Evolutionary conservation across 2,329 filamentous ascomycete genomes (phyloP), one percentile per base, ranked within the genome.

Genomic region (Curvularia sp.): DNA sequence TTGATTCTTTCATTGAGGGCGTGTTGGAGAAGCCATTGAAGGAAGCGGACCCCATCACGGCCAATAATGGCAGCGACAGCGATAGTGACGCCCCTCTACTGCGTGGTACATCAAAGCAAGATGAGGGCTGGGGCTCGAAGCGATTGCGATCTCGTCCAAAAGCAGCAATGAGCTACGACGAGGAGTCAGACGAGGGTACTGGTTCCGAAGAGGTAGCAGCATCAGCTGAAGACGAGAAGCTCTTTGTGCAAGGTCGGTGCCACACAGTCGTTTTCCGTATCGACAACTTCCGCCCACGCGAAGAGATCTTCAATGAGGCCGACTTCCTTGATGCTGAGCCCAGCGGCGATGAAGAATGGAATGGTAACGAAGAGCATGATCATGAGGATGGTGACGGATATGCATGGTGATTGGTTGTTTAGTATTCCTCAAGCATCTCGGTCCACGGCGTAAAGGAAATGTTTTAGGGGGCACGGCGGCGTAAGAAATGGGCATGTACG

Each of bases 231-330:
- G 68, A 66, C 3, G 55, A 67, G n/a, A 55, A 60, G 5, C 42
- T 49, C 0, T 82, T 82, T 56, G 77, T 89, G 25, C 90, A 93
- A 60, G 89, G 89, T 1, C 81, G 89, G 64, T 94, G 90, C 69
- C 83, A 87, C 39, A 81, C 87, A 5, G 89, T 93, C 18, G 85
- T 90, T 59, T 83, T 93, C 42, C 80, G 86, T 43, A 88, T 93
- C 64, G 91, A 93, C 75, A 93, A 93, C 72, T 85, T 91, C 70
- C 88, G 91, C 59, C 87, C 88, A 5, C 82, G 83, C 2, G 90
- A 92, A 77, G 79, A 84, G 23, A 87, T 89, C 60, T 91, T 84
- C 63, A 83, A 83, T 21, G 91, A 92, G 80, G 86, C 84, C 1
- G 90, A 94, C 71, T 93, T 94, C 66, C 75, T 91, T 13, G 86